Conservation (phyloP, 148 eudicot species). For the Mesembryanthemum crystallinum region DNA sequence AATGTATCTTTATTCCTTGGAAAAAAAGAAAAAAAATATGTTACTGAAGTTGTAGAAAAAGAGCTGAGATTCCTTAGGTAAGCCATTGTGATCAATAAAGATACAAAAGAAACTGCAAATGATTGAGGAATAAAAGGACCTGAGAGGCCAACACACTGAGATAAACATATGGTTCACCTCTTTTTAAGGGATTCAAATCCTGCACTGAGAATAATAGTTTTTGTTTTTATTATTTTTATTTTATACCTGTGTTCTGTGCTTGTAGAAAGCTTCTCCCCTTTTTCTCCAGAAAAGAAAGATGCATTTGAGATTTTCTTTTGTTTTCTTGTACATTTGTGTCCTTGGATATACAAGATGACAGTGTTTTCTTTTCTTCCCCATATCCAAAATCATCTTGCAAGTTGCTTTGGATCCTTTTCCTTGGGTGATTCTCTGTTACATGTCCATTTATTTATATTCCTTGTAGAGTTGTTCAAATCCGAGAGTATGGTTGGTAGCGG, state of each 20-base stretch:
- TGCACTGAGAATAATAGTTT: slow-evolving; percentile 25
- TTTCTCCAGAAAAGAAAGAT: slow-evolving; percentile 24
- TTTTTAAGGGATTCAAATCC: slow-evolving; percentile 39
- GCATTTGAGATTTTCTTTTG: slow-evolving; percentile 28
- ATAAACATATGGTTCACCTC: slow-evolving; percentile 34
- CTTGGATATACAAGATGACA: background rate
- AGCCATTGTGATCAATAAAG: background rate
- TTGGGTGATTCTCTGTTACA: background rate
- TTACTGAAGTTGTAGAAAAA: background rate
- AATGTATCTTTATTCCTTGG: slow-evolving; percentile 19
- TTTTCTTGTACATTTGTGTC: slow-evolving; percentile 21
- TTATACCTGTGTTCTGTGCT: slow-evolving; percentile 3
- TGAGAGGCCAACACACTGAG: slow-evolving; percentile 5
- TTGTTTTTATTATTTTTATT: slow-evolving; percentile 9
- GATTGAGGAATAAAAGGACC: slow-evolving; percentile 42
- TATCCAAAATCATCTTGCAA: background rate
- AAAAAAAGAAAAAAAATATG: background rate
- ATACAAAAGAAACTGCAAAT: slow-evolving; percentile 21
- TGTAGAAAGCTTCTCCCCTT: slow-evolving; percentile 37
- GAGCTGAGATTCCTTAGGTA: slow-evolving; percentile 15
- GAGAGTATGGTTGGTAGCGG: no score
- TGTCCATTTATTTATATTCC: no score
- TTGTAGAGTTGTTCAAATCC: background rate
- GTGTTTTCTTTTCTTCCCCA: background rate
- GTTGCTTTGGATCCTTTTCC: background rate